Percentiles rank a stretch among this genome's conserved stretches.
These are phyloP conservation scores for Xylaria sp. DNA, from an alignment of 2,329 filamentous ascomycete genomes.

Conservation along the genomic window DNA sequence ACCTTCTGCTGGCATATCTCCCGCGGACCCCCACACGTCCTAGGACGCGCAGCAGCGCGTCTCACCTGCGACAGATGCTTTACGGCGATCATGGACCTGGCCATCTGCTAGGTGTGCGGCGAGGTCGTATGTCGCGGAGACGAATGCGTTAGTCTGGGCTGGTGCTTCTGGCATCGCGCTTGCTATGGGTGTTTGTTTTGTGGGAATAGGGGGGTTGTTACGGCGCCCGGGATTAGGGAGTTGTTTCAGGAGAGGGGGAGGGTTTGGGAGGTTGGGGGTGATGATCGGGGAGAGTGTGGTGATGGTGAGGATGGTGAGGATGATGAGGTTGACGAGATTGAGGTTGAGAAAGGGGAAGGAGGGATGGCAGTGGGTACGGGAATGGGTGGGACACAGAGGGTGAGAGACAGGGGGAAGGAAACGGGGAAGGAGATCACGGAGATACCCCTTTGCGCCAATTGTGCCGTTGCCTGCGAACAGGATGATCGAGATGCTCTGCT, in stretches of 20 bases:
- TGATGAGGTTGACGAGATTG: background rate
- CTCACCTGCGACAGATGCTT: slow-evolving; percentile 63
- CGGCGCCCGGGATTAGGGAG: slow-evolving; percentile 51
- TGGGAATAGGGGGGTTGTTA: slow-evolving; percentile 55
- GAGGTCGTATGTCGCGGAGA: slow-evolving; percentile 64
- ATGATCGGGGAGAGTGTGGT: no score
- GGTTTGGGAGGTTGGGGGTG: slow-evolving; percentile 24
- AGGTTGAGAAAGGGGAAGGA: background rate
- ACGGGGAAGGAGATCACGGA: slow-evolving; percentile 53
- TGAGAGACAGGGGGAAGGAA: background rate
- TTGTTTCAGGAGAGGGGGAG: slow-evolving; percentile 47
- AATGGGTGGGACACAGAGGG: slow-evolving; percentile 3
- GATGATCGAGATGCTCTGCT: slow-evolving; percentile 48
- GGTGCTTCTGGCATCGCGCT: slow-evolving; percentile 68
- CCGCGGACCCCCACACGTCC: slow-evolving; percentile 51
- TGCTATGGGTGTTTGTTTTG: slow-evolving; percentile 68
- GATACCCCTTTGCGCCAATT: slow-evolving; percentile 63
- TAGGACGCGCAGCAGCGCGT: slow-evolving; percentile 59
- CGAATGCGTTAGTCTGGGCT: slow-evolving; percentile 68
- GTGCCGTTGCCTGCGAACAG: slow-evolving; percentile 55
- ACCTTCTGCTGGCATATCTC: slow-evolving; percentile 65
- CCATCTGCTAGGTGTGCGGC: slow-evolving; percentile 68
- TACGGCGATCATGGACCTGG: slow-evolving; percentile 61
- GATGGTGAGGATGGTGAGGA: no score
- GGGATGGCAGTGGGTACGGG: slow-evolving; percentile 28